Evolutionary conservation across 2,329 filamentous ascomycete genomes (phyloP), one percentile per base, ranked within the genome.

Genomic region (Colletotrichum lupini): DNA sequence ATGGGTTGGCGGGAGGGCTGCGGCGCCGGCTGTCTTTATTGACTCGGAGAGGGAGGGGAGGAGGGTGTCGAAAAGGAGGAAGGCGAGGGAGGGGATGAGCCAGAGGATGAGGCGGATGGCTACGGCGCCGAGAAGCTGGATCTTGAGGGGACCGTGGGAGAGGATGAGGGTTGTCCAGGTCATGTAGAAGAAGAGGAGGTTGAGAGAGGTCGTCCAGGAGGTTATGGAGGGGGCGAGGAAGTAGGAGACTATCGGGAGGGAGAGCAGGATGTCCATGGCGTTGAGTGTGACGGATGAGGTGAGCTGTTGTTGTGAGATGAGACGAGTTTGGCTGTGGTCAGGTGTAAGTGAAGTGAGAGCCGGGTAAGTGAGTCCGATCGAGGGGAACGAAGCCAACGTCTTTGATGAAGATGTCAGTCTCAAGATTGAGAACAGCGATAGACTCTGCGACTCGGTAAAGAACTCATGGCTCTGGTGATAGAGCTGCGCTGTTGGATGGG

Each of bases 111-210:
- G 71, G 55, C 94, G 92, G 61, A 95, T 85, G 28, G 89, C 88
- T 5, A 94, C 81, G 0, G 92, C 92, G 68, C 92, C 94, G 65
- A 93, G 85, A 1, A 97, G 81, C 81, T 97, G 94, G 70, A 98
- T 90, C 72, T 90, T 89, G 19, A 97, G 85, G 0, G 94, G 91
- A 1, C 92, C 87, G 78, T 97, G 93, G 7, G 93, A 93, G 3
- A 96, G 85, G 52, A 97, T 91, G 37, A 98, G 88, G 0, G 94
- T 96, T 6, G 91, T 91, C 95, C 95, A 98, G 77, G 94, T 96
- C 85, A 97, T 89, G 81, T 95, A 96, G 83, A 98, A 97, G 85
- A 97, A 95, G 75, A 97, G 85, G 28, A 97, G 84, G 81, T 97
- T 98, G 75, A 97, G 86, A 1, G 92, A 95, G 1, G 95, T 96